A percentile compares a stretch with the other conserved stretches of the same genome.
Conservation (phyloP, 139 green algal genomes). For the Haematococcus sp. region DNA sequence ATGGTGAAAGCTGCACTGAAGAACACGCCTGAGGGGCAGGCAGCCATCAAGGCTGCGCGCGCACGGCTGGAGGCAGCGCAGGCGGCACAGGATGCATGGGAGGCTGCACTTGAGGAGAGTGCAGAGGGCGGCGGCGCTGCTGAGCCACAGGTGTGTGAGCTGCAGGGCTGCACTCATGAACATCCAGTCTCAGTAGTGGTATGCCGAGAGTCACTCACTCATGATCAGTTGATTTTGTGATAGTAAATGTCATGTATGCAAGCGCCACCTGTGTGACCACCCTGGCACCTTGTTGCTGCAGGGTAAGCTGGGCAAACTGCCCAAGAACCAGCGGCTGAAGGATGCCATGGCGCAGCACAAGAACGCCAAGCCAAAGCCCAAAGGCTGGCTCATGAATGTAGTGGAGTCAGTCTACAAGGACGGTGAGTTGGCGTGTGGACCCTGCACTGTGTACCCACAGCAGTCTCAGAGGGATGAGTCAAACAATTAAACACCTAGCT, state of each 20-base stretch:
- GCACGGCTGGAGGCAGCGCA: background rate
- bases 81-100: background rate
- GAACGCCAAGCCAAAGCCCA: conserved; percentile 45
- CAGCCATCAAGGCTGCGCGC: background rate
- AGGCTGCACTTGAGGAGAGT: background rate
- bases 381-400: conserved; percentile 49
- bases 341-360: conserved; percentile 45
- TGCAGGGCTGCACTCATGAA: too few species aligned
- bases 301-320: conserved; percentile 30
- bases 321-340: conserved; percentile 48
- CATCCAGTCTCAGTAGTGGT: too few species aligned
- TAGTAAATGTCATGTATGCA: too few species aligned
- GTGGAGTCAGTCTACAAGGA: conserved; percentile 55
- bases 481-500: too few species aligned
- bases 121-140: too few species aligned
- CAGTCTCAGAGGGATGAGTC: too few species aligned
- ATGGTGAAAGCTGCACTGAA: background rate
- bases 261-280: too few species aligned
- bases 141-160: too few species aligned
- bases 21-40: conserved; percentile 8
- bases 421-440: conserved; percentile 24
- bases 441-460: background rate
- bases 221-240: too few species aligned
- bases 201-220: too few species aligned
- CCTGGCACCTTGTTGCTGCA: conserved; percentile 2